Evolutionary conservation across 257 asterid genomes (phyloP).

Genomic region (Penstemon eatonii): DNA sequence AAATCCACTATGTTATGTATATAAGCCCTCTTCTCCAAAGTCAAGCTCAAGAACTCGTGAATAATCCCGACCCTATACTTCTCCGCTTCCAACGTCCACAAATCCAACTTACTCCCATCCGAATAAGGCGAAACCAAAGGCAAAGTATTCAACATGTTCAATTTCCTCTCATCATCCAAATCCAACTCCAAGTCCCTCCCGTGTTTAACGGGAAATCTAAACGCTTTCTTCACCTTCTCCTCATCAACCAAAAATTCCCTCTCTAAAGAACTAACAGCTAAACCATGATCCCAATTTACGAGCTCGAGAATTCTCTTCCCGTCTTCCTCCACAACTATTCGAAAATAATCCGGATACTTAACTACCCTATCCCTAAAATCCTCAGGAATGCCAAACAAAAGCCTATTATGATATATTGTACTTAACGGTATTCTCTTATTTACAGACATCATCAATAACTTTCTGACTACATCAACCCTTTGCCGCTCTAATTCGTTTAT

Average conservation of each 20-base stretch:
- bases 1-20: conserved; percentile 95
- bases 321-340: conserved; percentile 54
- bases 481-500: conserved; percentile 45
- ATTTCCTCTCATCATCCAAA: conserved; percentile 63
- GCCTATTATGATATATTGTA: conserved; percentile 74
- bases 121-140: conserved; percentile 95
- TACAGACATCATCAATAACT: conserved; percentile 77
- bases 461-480: conserved; percentile 64
- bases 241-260: conserved; percentile 71
- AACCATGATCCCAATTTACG: conserved; percentile 69
- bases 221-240: conserved; percentile 74
- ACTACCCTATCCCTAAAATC: conserved; percentile 76
- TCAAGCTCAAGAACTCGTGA: conserved; percentile 91
- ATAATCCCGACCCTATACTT: conserved; percentile 84
- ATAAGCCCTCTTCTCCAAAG: conserved; percentile 92
- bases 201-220: conserved; percentile 74
- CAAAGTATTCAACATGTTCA: conserved; percentile 77
- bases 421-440: conserved; percentile 67
- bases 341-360: conserved; percentile 64
- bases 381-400: conserved; percentile 75
- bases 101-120: conserved; percentile 70
- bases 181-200: conserved; percentile 71
- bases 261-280: conserved; percentile 78
- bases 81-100: conserved; percentile 93
- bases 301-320: conserved; percentile 75